phyloP scores from a whole-genome alignment of 108 stramenopile genomes.

The Skeletonema tropicum region DNA sequence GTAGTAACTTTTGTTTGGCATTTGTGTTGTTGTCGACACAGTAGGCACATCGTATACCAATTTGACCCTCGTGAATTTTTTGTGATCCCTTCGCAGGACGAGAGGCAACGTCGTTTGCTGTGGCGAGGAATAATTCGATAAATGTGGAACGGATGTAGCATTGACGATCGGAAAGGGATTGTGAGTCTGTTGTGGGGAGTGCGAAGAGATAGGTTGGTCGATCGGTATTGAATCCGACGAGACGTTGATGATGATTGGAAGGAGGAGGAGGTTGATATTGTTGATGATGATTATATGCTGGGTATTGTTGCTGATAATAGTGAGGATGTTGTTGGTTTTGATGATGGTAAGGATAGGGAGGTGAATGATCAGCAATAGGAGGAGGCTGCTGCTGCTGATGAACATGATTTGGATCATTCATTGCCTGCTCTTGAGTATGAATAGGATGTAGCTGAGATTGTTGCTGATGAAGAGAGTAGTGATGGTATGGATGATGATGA shows the following conservation, averaged over 20 bases:
- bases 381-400: neutral
- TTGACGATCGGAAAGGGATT: constrained; percentile 83
- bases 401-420: neutral
- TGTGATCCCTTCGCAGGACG: constrained; percentile 87
- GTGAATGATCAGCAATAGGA: neutral
- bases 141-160: constrained; percentile 86
- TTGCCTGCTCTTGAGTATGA: neutral
- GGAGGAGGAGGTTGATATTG: neutral
- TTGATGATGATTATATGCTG: too few species aligned
- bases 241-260: neutral
- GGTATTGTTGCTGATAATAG: neutral
- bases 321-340: neutral
- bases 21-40: constrained; percentile 39
- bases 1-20: neutral
- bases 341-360: neutral
- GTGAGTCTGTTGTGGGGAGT: constrained; percentile 61
- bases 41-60: constrained; percentile 85
- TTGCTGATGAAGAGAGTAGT: neutral
- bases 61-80: constrained; percentile 74
- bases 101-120: constrained; percentile 66
- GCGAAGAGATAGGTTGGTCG: constrained; percentile 62
- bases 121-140: constrained; percentile 84
- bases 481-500: neutral
- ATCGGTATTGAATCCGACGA: constrained; percentile 31
- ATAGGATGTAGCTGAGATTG: neutral